Base-by-base conservation (phyloP, 1,139 yeast species). In the Suhomyces chickasaworum region DNA sequence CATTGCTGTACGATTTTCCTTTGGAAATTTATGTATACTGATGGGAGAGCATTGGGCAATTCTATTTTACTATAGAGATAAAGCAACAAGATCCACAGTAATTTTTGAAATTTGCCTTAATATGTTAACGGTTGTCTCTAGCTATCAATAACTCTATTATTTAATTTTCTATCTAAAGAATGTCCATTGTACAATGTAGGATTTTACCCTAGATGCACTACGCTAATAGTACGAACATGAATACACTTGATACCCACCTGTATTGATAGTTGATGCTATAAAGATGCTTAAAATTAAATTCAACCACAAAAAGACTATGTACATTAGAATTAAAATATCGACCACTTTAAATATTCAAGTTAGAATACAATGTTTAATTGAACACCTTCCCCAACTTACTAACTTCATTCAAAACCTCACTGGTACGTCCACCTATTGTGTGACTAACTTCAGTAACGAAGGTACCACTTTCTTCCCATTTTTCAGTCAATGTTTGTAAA, bases 401-500 rank as follows among this genome's bases (percentile, higher is more conserved):
- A 4, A 76, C 78, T 51, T 74, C 80, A 13, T 57, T 61, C 44
- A 74, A 60, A 10, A 73, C 73, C 2, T 58, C 64, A n/a, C 59
- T 55, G 1, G 77, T 71, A 48, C 64, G 70, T 39, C 51, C 54
- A 21, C 51, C 58, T 9, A 70, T 56, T 8, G 64, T 52, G 45
- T 49, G 55, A 34, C 69, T 54, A 12, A 73, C 67, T 43, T 69
- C 75, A n/a, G 58, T 55, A 7, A 71, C 75, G 45, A 73, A 67
- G 13, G 68, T 68, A 5, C 77, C 81, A 8, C 71, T 65, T 50
- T 73, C 75, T 29, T 75, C 73, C 81, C 82, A 76, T 53, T 75
- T 77, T 46, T 75, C 71, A 43, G 76, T 71, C 44, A 85, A 75
- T 27, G 76, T 66, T 48, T 77, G 65, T 47, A 91, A 72, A 5